Evolutionary conservation across 78 protist genomes (phyloP).

Genomic region (Pigoraptor vietnamica): DNA sequence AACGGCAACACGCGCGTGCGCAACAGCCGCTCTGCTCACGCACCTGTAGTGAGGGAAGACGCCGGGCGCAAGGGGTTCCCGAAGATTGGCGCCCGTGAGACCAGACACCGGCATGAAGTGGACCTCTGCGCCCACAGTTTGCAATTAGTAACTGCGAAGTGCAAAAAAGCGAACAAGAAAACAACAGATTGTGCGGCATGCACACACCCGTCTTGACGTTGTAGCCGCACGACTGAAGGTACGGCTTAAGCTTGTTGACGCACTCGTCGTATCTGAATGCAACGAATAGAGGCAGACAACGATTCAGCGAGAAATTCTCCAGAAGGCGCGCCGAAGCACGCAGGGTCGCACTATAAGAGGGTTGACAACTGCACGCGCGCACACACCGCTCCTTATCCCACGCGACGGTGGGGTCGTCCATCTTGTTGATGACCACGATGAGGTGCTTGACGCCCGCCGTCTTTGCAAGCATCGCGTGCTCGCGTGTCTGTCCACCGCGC

Average conservation of each 20-base stretch:
- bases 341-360: too few species aligned
- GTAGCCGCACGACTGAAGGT: constrained; percentile 60
- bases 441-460: constrained; percentile 86
- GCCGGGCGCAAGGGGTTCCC: constrained; percentile 33
- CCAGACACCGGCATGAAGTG: constrained; percentile 89
- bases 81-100: constrained; percentile 65
- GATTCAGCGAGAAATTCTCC: too few species aligned
- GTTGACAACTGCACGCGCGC: too few species aligned
- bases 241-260: constrained; percentile 33
- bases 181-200: too few species aligned
- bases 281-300: neutral
- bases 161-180: neutral
- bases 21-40: too few species aligned
- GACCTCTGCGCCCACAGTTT: constrained; percentile 19
- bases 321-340: too few species aligned
- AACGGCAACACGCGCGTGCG: too few species aligned
- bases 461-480: constrained; percentile 95
- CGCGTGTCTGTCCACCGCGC: constrained; percentile 95
- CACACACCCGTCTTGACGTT: constrained; percentile 41
- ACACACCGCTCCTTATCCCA: constrained; percentile 84
- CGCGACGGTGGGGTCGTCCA: constrained; percentile 92
- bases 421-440: constrained; percentile 91
- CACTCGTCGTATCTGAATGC: constrained; percentile 20
- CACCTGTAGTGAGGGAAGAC: too few species aligned
- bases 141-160: too few species aligned